These are phyloP conservation scores for Saccharomycopsis babjevae DNA, from an alignment of 805 yeast genomes.

Conservation along the genomic window DNA sequence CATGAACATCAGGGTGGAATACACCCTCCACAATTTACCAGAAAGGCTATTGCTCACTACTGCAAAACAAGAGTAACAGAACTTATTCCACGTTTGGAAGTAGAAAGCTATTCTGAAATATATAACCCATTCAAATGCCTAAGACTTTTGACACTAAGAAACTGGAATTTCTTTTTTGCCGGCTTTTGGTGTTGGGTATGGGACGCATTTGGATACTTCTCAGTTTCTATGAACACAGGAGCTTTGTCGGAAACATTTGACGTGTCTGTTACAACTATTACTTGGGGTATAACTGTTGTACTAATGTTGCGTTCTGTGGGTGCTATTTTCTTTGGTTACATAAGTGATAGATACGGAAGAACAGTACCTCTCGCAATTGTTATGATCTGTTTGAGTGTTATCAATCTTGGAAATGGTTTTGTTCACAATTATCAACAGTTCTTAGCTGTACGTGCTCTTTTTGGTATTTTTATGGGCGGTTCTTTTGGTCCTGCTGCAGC, in stretches of 20 bases:
- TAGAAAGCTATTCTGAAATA: background rate
- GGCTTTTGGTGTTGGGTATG: constrained; percentile 61
- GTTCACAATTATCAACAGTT: constrained; percentile 46
- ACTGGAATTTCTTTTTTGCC: constrained; percentile 50
- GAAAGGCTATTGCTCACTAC: constrained; percentile 3
- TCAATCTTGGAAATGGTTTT: constrained; percentile 58
- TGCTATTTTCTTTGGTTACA: constrained; percentile 45
- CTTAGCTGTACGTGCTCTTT: constrained; percentile 50
- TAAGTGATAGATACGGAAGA: constrained; percentile 53
- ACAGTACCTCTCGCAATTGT: constrained; percentile 46
- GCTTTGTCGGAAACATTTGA: constrained; percentile 40
- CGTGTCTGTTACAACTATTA: constrained; percentile 37
- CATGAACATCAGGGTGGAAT: background rate
- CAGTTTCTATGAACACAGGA: constrained; percentile 45
- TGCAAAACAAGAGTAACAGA: constrained; percentile 6
- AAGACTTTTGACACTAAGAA: constrained; percentile 27
- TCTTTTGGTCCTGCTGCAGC: constrained; percentile 57
- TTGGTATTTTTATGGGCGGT: constrained; percentile 51
- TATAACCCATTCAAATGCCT: constrained; percentile 36
- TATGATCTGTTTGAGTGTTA: constrained; percentile 34
- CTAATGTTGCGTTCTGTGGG: constrained; percentile 61
- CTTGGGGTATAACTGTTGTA: constrained; percentile 66
- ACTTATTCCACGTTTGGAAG: constrained; percentile 7
- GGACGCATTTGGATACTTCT: constrained; percentile 65
- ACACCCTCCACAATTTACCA: background rate